Conservation (phyloP, 148 eudicot species). For the Chenopodium suecicum region DNA sequence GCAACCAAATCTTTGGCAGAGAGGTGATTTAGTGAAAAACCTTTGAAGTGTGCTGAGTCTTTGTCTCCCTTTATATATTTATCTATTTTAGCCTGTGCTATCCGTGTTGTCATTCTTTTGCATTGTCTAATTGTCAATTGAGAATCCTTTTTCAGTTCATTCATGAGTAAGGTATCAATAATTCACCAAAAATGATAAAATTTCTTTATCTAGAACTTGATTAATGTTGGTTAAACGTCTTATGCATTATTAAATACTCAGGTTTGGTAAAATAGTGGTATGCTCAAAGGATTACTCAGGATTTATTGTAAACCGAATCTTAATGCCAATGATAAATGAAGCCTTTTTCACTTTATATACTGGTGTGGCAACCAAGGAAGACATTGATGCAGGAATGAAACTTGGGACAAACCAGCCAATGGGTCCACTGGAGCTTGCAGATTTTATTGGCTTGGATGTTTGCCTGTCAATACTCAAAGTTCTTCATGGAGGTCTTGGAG, state of each 20-base stretch:
- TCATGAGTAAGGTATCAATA: neutral
- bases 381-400: constrained; percentile 90
- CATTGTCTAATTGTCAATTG: neutral
- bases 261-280: constrained; percentile 80
- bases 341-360: constrained; percentile 79
- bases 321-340: constrained; percentile 97
- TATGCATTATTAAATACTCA: constrained; percentile 23
- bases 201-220: neutral
- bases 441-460: constrained; percentile 89
- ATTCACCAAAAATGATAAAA: neutral
- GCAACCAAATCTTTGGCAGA: constrained; percentile 73
- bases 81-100: neutral
- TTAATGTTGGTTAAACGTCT: neutral
- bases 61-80: neutral
- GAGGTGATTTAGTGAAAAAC: constrained; percentile 43
- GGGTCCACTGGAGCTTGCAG: constrained; percentile 93
- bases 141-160: neutral
- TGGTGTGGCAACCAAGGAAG: constrained; percentile 89
- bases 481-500: constrained; percentile 87
- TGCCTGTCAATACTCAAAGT: constrained; percentile 79
- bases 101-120: neutral
- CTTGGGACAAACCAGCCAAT: constrained; percentile 90
- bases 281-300: constrained; percentile 83
- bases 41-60: neutral
- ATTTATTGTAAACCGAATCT: constrained; percentile 78